Conservation (phyloP, 2,329 filamentous ascomycete genomes). For the Aspergillus terreus region DNA sequence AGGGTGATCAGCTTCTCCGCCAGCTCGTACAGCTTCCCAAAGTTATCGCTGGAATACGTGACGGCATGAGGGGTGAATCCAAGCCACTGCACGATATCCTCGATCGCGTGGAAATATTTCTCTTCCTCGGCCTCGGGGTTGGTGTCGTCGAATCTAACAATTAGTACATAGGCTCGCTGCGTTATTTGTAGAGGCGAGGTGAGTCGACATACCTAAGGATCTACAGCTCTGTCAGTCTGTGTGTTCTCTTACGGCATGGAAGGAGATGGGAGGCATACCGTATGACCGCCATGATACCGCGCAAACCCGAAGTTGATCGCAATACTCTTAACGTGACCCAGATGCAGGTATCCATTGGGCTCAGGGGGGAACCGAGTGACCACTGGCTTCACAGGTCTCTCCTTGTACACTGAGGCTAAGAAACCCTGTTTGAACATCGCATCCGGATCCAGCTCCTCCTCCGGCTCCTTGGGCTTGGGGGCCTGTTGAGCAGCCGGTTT, state of each 20-base stretch:
- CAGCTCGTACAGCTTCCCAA: conserved; percentile 79
- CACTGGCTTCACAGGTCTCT: conserved; percentile 52
- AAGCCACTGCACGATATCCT: conserved; percentile 83
- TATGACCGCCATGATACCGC: conserved; percentile 70
- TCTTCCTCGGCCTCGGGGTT: conserved; percentile 93
- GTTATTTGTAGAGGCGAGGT: background rate
- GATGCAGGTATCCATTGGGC: conserved; percentile 90
- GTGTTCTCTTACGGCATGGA: background rate
- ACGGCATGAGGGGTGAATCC: conserved; percentile 72
- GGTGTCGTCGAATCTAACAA: conserved; percentile 85
- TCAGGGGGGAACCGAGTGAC: conserved; percentile 76
- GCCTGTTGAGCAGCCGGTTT: conserved; percentile 21
- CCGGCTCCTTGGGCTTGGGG: conserved; percentile 18
- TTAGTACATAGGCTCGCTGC: conserved; percentile 48
- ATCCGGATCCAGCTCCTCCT: conserved; percentile 44
- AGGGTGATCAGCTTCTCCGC: conserved; percentile 77
- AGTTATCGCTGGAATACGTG: conserved; percentile 89
- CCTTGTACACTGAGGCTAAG: conserved; percentile 67
- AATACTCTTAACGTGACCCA: conserved; percentile 94
- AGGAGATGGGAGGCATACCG: conserved; percentile 5
- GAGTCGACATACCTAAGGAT: conserved; percentile 8
- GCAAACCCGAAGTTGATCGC: conserved; percentile 96
- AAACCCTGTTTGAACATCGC: conserved; percentile 80
- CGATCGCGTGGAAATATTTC: conserved; percentile 81
- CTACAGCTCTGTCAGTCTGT: conserved; percentile 7